Evolutionary conservation across 306 rosid species (phyloP).

Genomic region (Ormosia emarginata): DNA sequence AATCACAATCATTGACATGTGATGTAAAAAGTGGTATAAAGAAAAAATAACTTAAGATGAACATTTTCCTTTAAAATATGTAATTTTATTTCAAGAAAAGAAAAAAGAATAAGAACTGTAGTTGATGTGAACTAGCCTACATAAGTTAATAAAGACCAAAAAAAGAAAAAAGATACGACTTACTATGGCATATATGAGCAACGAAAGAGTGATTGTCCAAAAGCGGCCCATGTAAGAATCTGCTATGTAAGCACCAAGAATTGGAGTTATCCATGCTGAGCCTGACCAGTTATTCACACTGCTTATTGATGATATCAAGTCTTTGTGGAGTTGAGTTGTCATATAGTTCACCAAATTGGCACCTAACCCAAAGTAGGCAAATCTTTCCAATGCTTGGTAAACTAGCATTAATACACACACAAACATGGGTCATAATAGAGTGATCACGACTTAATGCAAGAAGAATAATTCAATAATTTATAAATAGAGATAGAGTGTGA

Average conservation of each 20-base stretch:
- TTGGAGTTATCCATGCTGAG: conserved; percentile 59
- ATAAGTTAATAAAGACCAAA: neutral
- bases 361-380: conserved; percentile 72
- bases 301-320: conserved; percentile 59
- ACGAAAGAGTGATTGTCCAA: conserved; percentile 71
- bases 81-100: neutral
- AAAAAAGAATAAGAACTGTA: neutral
- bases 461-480: neutral
- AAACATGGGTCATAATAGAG: neutral
- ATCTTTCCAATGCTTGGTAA: conserved; percentile 75
- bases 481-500: neutral
- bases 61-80: neutral
- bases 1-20: too few relatives aligned
- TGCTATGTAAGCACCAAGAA: conserved; percentile 67
- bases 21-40: too few relatives aligned
- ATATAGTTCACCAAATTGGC: conserved; percentile 70
- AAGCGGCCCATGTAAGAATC: conserved; percentile 74
- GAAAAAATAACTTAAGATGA: too few relatives aligned
- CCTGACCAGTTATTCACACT: conserved; percentile 82
- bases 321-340: conserved; percentile 75
- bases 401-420: neutral
- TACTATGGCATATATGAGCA: conserved; percentile 61
- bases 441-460: neutral
- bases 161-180: neutral
- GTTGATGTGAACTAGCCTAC: neutral